These are phyloP conservation scores for Chlorella sp. DNA, from an alignment of 139 green algal species.

Conservation along the genomic window DNA sequence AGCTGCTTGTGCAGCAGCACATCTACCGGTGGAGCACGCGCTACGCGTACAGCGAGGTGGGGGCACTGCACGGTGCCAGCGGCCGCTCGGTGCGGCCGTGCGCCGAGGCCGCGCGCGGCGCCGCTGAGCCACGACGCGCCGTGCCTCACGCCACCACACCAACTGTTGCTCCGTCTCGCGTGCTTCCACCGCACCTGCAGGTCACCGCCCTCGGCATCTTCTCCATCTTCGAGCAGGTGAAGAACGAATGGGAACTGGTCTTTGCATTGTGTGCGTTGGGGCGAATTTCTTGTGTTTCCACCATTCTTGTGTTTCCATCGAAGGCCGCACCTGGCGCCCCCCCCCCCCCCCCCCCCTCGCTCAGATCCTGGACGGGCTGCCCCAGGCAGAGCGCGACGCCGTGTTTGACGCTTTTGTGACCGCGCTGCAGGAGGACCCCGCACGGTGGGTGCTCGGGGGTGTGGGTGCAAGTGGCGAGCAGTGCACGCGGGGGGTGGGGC, in stretches of 20 bases:
- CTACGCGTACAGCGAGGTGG: constrained; percentile 88
- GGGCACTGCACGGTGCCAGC: constrained; percentile 46
- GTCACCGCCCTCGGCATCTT: constrained; percentile 87
- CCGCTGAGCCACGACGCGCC: too few species aligned
- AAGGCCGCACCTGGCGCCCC: too few species aligned
- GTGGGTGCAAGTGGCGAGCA: constrained; percentile 12
- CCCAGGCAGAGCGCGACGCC: constrained; percentile 37
- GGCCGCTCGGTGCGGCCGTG: constrained; percentile 36
- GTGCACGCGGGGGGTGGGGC: too few species aligned
- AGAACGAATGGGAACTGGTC: too few species aligned
- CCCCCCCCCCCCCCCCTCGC: too few species aligned
- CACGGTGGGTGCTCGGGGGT: constrained; percentile 59
- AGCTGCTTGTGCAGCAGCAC: constrained; percentile 94
- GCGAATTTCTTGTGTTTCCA: too few species aligned
- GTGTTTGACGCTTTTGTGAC: constrained; percentile 83
- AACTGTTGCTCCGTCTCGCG: neutral
- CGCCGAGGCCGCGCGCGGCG: too few species aligned
- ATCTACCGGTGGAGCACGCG: constrained; percentile 85
- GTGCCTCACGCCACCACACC: too few species aligned
- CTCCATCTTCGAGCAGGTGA: constrained; percentile 87
- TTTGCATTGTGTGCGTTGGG: too few species aligned
- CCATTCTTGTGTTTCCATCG: too few species aligned
- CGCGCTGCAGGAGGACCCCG: constrained; percentile 77
- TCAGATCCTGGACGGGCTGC: constrained; percentile 78
- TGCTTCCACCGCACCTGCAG: constrained; percentile 34